Evolutionary conservation across 306 rosid species (phyloP), one percentile per base, ranked within the genome.

Genomic region (Echinosophora koreensis): DNA sequence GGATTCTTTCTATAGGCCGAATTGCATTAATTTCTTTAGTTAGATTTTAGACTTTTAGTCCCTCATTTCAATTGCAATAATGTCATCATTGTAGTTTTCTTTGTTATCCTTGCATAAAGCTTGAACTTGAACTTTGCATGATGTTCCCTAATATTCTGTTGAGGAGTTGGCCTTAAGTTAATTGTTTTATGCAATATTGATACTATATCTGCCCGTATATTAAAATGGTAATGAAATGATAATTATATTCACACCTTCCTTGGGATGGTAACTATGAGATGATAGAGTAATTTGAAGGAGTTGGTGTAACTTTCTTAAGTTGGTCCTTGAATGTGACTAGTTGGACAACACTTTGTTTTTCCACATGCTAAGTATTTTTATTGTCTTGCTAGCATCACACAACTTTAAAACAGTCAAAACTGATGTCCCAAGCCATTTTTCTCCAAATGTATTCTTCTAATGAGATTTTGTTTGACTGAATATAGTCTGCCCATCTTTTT

Each of bases 381-480:
- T 66, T 57, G 47, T 59, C 63, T 18, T 2, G 41, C 58, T 28
- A 35, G 46, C 18, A 28, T 65, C 27, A 6, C 54, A 8, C 64
- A 69, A 9, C 55, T 49, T 49, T 32, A 32, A 62, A 65, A 55
- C 52, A 17, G 22, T 60, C 22, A 18, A 22, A 32, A 73, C 22
- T 73, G 56, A 57, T 71, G 77, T 57, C 30, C 28, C 16, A 9
- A n/a, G 7, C 27, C 12, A 34, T 70, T 12, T 22, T 38, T 69
- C 10, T 50, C 34, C 18, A n/a, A 56, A 18, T 18, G 14, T 10
- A 30, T 47, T 59, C 18, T 54, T 51, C 55, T 60, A 64, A 49
- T 69, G 59, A 78, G 63, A 49, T 78, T 78, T 38, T 71, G 27
- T 13, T 47, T 69, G 77, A 49, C 8, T 69, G 55, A 37, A 59